Evolutionary conservation across 108 stramenopile species (phyloP), one percentile per base, ranked within the genome.

Genomic region (Skeletonema grethae): DNA sequence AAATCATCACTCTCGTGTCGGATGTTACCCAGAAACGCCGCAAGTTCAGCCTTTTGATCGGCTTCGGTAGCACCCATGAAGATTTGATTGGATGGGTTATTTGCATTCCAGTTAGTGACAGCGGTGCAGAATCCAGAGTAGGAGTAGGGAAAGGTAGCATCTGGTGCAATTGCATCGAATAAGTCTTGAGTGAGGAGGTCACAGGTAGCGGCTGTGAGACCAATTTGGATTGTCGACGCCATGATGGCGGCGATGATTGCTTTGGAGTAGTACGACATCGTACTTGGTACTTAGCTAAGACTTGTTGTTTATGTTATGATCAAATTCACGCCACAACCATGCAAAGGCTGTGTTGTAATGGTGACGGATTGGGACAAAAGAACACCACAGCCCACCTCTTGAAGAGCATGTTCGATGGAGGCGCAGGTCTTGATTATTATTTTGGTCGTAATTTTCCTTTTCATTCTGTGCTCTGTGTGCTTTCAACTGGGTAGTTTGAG

Each of bases 101-200:
- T 16, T 36, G 18, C 7, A 35, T 61, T 61, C 60, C 60, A 61
- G 60, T 2, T 61, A 8, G n/a, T 32, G 24, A 61, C 60, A 7
- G 60, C 60, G 30, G 30, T 32, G 32, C 60, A 61, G 22, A 61
- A 61, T 16, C 60, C 35, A 18, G 16, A 16, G 60, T 61, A 61
- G 9, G 60, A 22, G 31, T 61, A 61, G 0, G 35, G 60, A 18
- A 36, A 36, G 16, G 31, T 36, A 0, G 60, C 34, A 0, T 18
- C 25, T 24, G 60, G 60, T 36, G 60, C 60, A 36, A 61, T 32
- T 2, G 60, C 30, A 10, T 61, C 9, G 60, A 61, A 61, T 35
- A 7, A 5, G 1, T 18, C 25, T 10, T 35, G 20, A 32, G 38
- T 61, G 60, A 61, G 35, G 32, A 61, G 16, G 31, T 18, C 22